Percentiles rank a stretch among this genome's conserved stretches.
phyloP scores from a whole-genome alignment of 192 early-diverging fungal species.

The Borealophlyctis nickersoniae region DNA sequence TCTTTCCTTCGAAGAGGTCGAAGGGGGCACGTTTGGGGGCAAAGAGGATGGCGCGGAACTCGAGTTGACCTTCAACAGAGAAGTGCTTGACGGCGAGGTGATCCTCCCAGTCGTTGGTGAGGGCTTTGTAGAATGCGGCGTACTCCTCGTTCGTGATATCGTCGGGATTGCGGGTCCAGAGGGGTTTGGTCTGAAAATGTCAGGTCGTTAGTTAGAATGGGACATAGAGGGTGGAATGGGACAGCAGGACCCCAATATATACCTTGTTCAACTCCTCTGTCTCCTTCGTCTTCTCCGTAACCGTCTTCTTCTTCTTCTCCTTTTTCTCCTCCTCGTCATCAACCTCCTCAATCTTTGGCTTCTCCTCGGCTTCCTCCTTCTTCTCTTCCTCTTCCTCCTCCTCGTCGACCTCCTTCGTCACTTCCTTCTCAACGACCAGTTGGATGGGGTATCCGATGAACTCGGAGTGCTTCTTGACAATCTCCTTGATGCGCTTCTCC shows the following conservation, averaged over 20 bases:
- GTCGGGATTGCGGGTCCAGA: conserved; percentile 99
- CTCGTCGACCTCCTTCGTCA: conserved; percentile 95
- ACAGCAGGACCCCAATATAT: background rate
- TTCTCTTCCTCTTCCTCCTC: conserved; percentile 78
- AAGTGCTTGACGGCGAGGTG: conserved; percentile 98
- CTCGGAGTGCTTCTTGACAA: conserved; percentile 99
- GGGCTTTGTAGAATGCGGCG: conserved; percentile 95
- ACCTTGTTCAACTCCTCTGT: conserved; percentile 95
- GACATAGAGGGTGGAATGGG: background rate
- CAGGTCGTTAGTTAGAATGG: conserved; percentile 5
- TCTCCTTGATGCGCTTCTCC: conserved; percentile 98
- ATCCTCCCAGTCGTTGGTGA: conserved; percentile 99
- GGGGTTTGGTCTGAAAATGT: conserved; percentile 68
- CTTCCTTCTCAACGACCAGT: conserved; percentile 94
- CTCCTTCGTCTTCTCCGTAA: conserved; percentile 78
- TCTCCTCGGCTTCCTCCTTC: conserved; percentile 49
- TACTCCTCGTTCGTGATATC: conserved; percentile 96
- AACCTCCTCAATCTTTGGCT: conserved; percentile 54
- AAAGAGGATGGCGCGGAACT: conserved; percentile 98
- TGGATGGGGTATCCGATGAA: conserved; percentile 99
- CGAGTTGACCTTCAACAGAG: conserved; percentile 98
- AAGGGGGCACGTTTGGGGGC: conserved; percentile 96
- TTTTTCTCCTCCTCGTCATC: conserved; percentile 73
- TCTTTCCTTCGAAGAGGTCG: conserved; percentile 97
- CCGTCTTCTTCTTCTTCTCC: conserved; percentile 75